Percentiles rank a stretch among this genome's conserved stretches.
phyloP scores from a whole-genome alignment of 2,329 filamentous ascomycete genomes.

The Apiospora phragmitis region DNA sequence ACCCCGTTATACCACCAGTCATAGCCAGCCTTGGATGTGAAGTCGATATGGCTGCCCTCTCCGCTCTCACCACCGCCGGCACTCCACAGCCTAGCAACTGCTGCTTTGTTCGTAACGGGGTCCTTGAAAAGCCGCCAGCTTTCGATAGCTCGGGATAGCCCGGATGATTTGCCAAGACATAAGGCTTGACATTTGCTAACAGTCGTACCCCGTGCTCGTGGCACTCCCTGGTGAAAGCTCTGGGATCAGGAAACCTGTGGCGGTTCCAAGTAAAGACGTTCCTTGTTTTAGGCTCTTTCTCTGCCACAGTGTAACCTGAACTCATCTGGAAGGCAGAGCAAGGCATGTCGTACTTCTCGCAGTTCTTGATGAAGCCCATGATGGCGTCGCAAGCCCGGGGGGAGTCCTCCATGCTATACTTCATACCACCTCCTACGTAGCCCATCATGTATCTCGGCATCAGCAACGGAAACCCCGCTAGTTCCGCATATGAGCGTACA shows the following conservation, averaged over 20 bases:
- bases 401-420: conserved; percentile 51
- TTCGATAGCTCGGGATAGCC: conserved; percentile 63
- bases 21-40: conserved; percentile 66
- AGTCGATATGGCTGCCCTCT: conserved; percentile 72
- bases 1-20: conserved; percentile 73
- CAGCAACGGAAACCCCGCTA: conserved; percentile 67
- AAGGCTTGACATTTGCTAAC: conserved; percentile 73
- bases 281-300: conserved; percentile 66
- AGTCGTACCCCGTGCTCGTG: conserved; percentile 66
- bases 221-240: conserved; percentile 61
- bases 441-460: conserved; percentile 74
- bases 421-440: conserved; percentile 67
- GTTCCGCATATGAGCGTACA: conserved; percentile 63
- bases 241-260: conserved; percentile 68
- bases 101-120: conserved; percentile 49
- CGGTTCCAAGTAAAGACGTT: conserved; percentile 74
- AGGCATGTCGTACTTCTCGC: conserved; percentile 66
- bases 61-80: conserved; percentile 70
- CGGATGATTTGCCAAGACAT: conserved; percentile 66
- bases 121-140: conserved; percentile 65
- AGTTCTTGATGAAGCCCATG: conserved; percentile 60
- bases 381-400: conserved; percentile 58
- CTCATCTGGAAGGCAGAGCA: conserved; percentile 74
- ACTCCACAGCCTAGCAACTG: conserved; percentile 68
- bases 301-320: conserved; percentile 70